Evolutionary conservation across 179 eudicot species (phyloP).

Genomic region (Drosera spatulata): DNA sequence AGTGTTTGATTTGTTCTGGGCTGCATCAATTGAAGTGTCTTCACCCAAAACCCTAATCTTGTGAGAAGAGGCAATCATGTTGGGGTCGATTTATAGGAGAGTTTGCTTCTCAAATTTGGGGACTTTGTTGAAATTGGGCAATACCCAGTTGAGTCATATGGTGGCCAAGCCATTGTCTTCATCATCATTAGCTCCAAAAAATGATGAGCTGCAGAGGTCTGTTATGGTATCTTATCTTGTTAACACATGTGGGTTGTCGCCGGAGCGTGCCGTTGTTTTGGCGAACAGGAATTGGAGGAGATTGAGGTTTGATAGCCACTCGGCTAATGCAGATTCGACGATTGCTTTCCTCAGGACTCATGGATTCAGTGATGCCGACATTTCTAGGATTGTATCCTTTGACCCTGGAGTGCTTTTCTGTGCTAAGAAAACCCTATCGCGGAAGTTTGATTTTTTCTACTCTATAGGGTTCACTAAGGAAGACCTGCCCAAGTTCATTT

Average conservation of each 20-base stretch:
- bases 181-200: background rate
- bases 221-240: slow-evolving; percentile 9
- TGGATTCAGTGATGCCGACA: slow-evolving; percentile 18
- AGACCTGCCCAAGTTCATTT: slow-evolving; percentile 4
- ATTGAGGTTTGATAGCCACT: slow-evolving; percentile 2
- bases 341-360: slow-evolving; percentile 12
- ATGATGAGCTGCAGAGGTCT: background rate
- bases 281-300: background rate
- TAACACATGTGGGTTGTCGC: slow-evolving; percentile 19
- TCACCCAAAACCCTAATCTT: no score
- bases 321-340: background rate
- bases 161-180: no score
- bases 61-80: no score
- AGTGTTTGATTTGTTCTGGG: no score
- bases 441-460: slow-evolving; percentile 19
- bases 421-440: slow-evolving; percentile 18
- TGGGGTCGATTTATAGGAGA: no score
- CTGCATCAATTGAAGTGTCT: no score
- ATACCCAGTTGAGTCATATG: background rate
- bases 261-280: slow-evolving; percentile 7
- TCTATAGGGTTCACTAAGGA: slow-evolving; percentile 5
- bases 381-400: slow-evolving; percentile 5
- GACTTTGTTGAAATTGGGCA: background rate
- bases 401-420: slow-evolving; percentile 8
- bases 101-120: no score